Percentiles rank a stretch among this genome's conserved stretches.
Conservation (phyloP, 202 grass and related monocot genomes). For the Dendrocalamus latiflorus region DNA sequence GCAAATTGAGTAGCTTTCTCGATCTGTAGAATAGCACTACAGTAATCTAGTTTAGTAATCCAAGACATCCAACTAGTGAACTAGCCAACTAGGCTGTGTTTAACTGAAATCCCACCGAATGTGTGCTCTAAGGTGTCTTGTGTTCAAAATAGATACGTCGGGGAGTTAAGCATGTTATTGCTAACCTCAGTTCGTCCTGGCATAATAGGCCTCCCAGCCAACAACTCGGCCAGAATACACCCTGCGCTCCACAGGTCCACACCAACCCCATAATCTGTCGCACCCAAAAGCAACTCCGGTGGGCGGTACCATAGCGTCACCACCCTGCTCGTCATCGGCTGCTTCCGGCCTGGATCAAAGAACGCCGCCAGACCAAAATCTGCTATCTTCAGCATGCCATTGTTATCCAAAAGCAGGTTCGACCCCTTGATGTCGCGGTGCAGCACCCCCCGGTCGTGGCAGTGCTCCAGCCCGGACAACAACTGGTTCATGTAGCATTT, state of each 20-base stretch:
- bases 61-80: background rate
- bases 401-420: constrained; percentile 80
- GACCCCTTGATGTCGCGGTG: constrained; percentile 91
- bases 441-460: constrained; percentile 66
- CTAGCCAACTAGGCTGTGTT: background rate
- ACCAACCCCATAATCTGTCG: constrained; percentile 74
- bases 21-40: background rate
- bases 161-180: background rate
- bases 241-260: constrained; percentile 92
- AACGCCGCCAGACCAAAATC: constrained; percentile 81
- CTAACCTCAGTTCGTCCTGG: constrained; percentile 87
- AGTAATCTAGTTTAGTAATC: constrained; percentile 1
- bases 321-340: constrained; percentile 84
- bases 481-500: constrained; percentile 83
- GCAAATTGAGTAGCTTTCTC: background rate
- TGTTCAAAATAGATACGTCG: background rate
- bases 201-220: constrained; percentile 89
- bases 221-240: constrained; percentile 79
- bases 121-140: background rate
- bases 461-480: constrained; percentile 68
- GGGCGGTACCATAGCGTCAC: constrained; percentile 90
- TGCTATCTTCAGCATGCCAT: constrained; percentile 67
- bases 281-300: constrained; percentile 77
- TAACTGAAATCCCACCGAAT: background rate
- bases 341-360: constrained; percentile 67